Percentiles rank a stretch among this genome's conserved stretches.
These are phyloP conservation scores for Irpex sp. DNA, from an alignment of 1,284 basidiomycete genomes.

Conservation along the genomic window DNA sequence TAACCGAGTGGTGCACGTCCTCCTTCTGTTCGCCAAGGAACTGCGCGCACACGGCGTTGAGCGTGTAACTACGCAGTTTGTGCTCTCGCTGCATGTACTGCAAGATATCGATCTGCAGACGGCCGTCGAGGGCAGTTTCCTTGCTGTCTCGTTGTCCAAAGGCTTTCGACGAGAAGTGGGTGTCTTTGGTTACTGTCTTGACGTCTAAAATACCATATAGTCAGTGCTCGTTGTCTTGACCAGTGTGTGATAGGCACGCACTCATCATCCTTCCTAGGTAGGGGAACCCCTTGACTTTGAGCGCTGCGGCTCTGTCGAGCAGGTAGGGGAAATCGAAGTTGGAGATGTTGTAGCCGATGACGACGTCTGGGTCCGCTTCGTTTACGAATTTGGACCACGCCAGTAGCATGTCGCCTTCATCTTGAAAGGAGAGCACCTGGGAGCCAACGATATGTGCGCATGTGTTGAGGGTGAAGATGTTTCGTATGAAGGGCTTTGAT, in stretches of 20 bases:
- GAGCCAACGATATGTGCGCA: conserved; percentile 93
- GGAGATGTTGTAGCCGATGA: conserved; percentile 91
- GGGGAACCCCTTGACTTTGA: conserved; percentile 71
- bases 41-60: conserved; percentile 93
- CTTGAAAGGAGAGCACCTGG: conserved; percentile 81
- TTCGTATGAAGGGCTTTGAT: conserved; percentile 85
- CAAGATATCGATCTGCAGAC: conserved; percentile 88
- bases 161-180: conserved; percentile 94
- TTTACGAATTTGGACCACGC: conserved; percentile 84
- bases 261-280: conserved; percentile 76
- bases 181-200: conserved; percentile 78
- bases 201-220: conserved; percentile 42
- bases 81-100: conserved; percentile 97
- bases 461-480: conserved; percentile 92
- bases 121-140: conserved; percentile 83
- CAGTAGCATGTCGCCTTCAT: conserved; percentile 69
- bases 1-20: conserved; percentile 95
- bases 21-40: conserved; percentile 97
- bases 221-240: no score
- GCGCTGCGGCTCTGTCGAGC: conserved; percentile 79
- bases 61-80: conserved; percentile 90
- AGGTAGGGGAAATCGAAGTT: conserved; percentile 94
- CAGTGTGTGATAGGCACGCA: no score
- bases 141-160: conserved; percentile 95
- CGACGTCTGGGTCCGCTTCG: conserved; percentile 85